Evolutionary conservation across 306 rosid species (phyloP).

Genomic region (Inga laurina): DNA sequence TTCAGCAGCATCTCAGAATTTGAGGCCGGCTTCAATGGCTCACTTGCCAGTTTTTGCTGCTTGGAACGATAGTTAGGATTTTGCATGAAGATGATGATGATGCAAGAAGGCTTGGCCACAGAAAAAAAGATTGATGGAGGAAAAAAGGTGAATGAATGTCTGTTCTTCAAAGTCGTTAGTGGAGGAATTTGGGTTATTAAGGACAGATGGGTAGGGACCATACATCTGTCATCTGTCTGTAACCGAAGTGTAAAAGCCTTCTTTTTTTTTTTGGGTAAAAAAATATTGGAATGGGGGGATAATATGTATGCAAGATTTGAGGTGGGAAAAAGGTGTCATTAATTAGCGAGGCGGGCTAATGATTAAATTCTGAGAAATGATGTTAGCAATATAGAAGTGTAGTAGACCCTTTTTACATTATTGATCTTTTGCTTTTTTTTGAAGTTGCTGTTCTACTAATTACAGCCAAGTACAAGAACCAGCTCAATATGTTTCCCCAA

Average conservation of each 20-base stretch:
- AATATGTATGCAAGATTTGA: slow-evolving; percentile 7
- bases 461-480: slow-evolving; percentile 64
- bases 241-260: slow-evolving; percentile 20
- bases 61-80: slow-evolving; percentile 69
- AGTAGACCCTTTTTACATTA: slow-evolving; percentile 44
- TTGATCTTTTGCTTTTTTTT: slow-evolving; percentile 42
- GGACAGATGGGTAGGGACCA: slow-evolving; percentile 47
- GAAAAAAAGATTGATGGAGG: neutral
- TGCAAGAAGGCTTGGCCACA: neutral
- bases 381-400: slow-evolving; percentile 53
- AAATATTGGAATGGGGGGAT: neutral
- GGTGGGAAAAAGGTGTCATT: slow-evolving; percentile 42
- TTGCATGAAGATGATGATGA: slow-evolving; percentile 35
- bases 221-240: slow-evolving; percentile 49
- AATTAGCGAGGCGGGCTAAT: slow-evolving; percentile 38
- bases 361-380: slow-evolving; percentile 59
- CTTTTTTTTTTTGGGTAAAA: slow-evolving; percentile 39
- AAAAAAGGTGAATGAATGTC: slow-evolving; percentile 18
- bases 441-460: slow-evolving; percentile 29
- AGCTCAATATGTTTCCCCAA: slow-evolving; percentile 69
- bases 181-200: slow-evolving; percentile 50
- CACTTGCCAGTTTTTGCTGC: slow-evolving; percentile 88
- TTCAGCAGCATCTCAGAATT: slow-evolving; percentile 43
- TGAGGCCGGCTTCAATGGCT: slow-evolving; percentile 76
- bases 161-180: slow-evolving; percentile 34